Evolutionary conservation across 495 filamentous ascomycete genomes (phyloP), one percentile per base, ranked within the genome.

Genomic region (Aspergillus campestris): DNA sequence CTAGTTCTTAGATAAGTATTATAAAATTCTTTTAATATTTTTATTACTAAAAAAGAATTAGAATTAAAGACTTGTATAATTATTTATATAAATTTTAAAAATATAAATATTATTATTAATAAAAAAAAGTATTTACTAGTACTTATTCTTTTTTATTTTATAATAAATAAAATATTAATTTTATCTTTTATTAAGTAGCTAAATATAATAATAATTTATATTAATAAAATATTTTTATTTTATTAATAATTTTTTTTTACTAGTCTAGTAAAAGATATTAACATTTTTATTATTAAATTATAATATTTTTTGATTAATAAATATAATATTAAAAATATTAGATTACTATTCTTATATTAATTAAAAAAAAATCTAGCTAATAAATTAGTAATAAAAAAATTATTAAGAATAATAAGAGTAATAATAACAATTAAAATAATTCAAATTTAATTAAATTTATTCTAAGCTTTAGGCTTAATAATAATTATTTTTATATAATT

Each of bases 271-370:
- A 24, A 24, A 24, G 1, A 24, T 24, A 24, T 2, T 4, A 2
- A 24, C 54, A 2, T 48, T 54, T 27, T 54, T 54, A 27, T 40
- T 40, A 40, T 15, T 40, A 27, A 27, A 15, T n/a, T 12, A 9
- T 40, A 40, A 11, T 40, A 40, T 40, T 7, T 27, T 15, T 40
- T 40, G 24, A 24, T 27, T 40, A 8, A 8, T 27, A 11, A 42
- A 32, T 31, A 9, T 31, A 42, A 14, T 29, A 12, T 31, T 30
- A 31, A 31, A 9, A 8, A 31, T 42, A 27, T 40, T 6, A 24
- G 24, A 5, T 5, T 11, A 31, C 3, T 32, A 14, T 14, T 42
- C 29, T 31, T 42, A 28, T 42, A 24, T 2, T 2, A 31, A 15
- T 32, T 31, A 31, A 12, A 42, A 11, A 13, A 29, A 42, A 10